Percentiles rank a stretch among this genome's conserved stretches.
These are phyloP conservation scores for Eucalyptus regnans DNA, from an alignment of 345 rosid genomes.

Conservation along the genomic window DNA sequence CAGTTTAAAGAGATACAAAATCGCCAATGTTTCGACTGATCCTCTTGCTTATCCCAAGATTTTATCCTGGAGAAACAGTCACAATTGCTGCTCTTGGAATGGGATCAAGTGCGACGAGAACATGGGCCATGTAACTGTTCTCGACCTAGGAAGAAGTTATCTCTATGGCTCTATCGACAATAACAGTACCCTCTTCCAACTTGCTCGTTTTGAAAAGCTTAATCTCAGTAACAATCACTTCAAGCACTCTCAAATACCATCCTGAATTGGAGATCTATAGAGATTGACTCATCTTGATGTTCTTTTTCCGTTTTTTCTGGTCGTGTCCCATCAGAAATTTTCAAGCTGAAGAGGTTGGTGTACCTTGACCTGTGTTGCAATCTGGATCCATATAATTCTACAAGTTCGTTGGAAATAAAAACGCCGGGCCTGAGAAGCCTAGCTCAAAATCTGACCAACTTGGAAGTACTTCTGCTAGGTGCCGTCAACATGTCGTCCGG, in stretches of 20 bases:
- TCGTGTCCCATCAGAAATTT: neutral
- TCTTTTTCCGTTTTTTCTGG: neutral
- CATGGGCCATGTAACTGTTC: too few species aligned
- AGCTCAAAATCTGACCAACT: neutral
- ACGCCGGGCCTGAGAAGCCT: neutral
- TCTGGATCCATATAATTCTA: neutral
- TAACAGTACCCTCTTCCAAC: too few species aligned
- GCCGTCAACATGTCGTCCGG: neutral
- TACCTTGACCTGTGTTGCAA: neutral
- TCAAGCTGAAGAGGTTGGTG: neutral
- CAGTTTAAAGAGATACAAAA: neutral
- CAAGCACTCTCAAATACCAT: neutral
- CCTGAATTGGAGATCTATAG: neutral
- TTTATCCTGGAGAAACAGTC: too few species aligned
- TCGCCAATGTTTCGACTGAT: accelerated
- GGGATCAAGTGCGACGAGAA: too few species aligned
- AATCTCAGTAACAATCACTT: neutral
- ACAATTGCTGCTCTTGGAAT: too few species aligned
- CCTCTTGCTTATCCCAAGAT: too few species aligned
- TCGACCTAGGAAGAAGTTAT: too few species aligned
- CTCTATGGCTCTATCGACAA: too few species aligned
- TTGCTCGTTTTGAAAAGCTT: neutral
- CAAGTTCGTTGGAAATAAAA: neutral
- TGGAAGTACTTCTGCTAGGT: neutral
- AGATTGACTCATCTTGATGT: conserved; percentile 1